Conservation (phyloP, 2,329 filamentous ascomycete species). For the Diaporthe aspalathi region DNA sequence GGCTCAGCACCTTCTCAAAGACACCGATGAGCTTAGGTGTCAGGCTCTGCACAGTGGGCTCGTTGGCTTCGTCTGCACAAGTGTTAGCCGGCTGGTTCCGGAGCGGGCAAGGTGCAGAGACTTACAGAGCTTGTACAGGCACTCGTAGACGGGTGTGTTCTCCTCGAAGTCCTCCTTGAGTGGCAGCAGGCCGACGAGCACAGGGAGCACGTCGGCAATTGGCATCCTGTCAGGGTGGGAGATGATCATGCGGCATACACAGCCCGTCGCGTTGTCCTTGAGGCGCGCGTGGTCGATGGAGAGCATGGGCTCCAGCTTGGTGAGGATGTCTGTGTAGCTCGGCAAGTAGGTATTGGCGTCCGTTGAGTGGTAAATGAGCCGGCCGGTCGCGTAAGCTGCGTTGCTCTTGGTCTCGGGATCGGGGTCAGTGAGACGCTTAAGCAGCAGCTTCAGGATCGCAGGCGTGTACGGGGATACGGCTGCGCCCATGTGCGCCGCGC, state of each 20-base stretch:
- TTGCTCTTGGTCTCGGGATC: conserved; percentile 95
- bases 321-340: conserved; percentile 80
- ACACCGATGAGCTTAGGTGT: conserved; percentile 77
- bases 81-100: conserved; percentile 28
- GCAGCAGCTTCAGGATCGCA: conserved; percentile 79
- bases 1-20: conserved; percentile 78
- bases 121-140: conserved; percentile 88
- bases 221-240: conserved; percentile 87
- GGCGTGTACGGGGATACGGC: conserved; percentile 85
- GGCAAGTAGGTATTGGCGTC: conserved; percentile 79
- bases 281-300: conserved; percentile 82
- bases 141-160: conserved; percentile 92
- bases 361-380: conserved; percentile 84
- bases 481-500: conserved; percentile 83
- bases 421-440: conserved; percentile 89
- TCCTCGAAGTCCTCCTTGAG: conserved; percentile 95
- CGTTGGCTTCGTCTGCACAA: conserved; percentile 70
- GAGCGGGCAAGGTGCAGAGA: conserved; percentile 41
- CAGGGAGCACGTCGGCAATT: conserved; percentile 83
- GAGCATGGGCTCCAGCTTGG: conserved; percentile 87
- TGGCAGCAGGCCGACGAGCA: conserved; percentile 81
- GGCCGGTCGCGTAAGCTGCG: conserved; percentile 89
- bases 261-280: conserved; percentile 93
- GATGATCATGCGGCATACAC: conserved; percentile 90
- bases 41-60: conserved; percentile 75